These are phyloP conservation scores for Rhypophila decipiens DNA, from an alignment of 495 filamentous ascomycete genomes.

Conservation along the genomic window DNA sequence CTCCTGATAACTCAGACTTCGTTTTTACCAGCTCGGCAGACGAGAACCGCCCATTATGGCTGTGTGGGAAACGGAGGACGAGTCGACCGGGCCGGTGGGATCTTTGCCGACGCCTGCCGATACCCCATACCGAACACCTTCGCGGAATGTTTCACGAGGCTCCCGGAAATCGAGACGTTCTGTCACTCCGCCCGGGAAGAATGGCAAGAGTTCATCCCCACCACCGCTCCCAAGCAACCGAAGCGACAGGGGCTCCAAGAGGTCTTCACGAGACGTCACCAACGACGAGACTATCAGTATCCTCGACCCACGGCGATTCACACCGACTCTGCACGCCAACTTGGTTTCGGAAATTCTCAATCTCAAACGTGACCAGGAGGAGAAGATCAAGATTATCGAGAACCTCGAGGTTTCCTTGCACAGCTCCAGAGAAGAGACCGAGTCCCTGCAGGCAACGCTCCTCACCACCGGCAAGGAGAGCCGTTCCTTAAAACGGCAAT, in stretches of 20 bases:
- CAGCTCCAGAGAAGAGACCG: slow-evolving; percentile 63
- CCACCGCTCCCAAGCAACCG: slow-evolving; percentile 50
- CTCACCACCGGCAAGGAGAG: slow-evolving; percentile 63
- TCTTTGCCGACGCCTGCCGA: slow-evolving; percentile 61
- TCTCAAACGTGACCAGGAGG: slow-evolving; percentile 80
- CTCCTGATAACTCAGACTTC: background rate
- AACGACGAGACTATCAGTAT: slow-evolving; percentile 71
- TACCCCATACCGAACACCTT: slow-evolving; percentile 58
- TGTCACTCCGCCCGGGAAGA: slow-evolving; percentile 51
- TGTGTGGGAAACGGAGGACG: slow-evolving; percentile 52
- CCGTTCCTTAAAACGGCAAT: slow-evolving; percentile 74
- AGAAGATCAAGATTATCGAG: slow-evolving; percentile 77
- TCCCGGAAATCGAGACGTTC: slow-evolving; percentile 47
- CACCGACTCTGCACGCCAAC: slow-evolving; percentile 89
- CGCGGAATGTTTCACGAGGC: slow-evolving; percentile 51
- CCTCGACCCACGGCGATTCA: slow-evolving; percentile 85
- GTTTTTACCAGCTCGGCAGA: background rate
- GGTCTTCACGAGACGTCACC: slow-evolving; percentile 49
- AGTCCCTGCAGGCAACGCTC: slow-evolving; percentile 54
- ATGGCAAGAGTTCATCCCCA: slow-evolving; percentile 53
- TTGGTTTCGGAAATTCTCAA: slow-evolving; percentile 90
- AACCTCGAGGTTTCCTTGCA: slow-evolving; percentile 71
- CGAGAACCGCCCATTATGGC: slow-evolving; percentile 28
- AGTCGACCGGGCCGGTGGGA: slow-evolving; percentile 41
- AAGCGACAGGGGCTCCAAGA: slow-evolving; percentile 39